Percentiles rank a stretch among this genome's conserved stretches.
These are phyloP conservation scores for Candida tetrigidarum DNA, from an alignment of 1,139 yeast genomes.

Conservation along the genomic window DNA sequence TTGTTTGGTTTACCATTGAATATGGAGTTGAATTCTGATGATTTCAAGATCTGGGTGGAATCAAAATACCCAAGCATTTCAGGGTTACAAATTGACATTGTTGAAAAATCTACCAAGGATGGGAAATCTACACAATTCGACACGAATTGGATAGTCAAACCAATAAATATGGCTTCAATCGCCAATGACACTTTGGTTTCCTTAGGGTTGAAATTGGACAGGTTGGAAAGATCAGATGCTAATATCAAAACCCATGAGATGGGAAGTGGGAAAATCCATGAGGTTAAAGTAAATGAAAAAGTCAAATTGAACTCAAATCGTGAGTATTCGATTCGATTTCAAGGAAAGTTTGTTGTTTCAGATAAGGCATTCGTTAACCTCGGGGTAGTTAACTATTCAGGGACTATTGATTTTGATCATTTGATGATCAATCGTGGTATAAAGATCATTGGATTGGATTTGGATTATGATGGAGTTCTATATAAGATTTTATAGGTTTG, in stretches of 20 bases:
- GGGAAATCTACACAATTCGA: conserved; percentile 8
- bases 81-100: conserved; percentile 30
- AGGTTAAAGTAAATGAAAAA: conserved; percentile 20
- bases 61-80: conserved; percentile 32
- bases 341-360: conserved; percentile 26
- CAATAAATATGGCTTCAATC: conserved; percentile 26
- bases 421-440: conserved; percentile 36
- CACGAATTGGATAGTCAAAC: conserved; percentile 32
- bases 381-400: conserved; percentile 30
- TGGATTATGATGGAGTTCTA: conserved; percentile 14
- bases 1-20: conserved; percentile 36
- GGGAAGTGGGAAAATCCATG: conserved; percentile 30
- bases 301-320: conserved; percentile 19
- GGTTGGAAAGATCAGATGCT: conserved; percentile 26
- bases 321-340: conserved; percentile 28
- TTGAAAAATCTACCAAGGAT: conserved; percentile 12
- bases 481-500: conserved; percentile 14
- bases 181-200: conserved; percentile 26
- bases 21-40: conserved; percentile 17
- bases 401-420: conserved; percentile 38
- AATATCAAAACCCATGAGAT: conserved; percentile 27
- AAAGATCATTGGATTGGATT: conserved; percentile 24
- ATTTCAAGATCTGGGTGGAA: conserved; percentile 36
- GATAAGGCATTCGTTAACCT: conserved; percentile 22
- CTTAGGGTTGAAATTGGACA: conserved; percentile 30